These are phyloP conservation scores for Fomes fomentarius DNA, from an alignment of 1,284 basidiomycete species.

Conservation along the genomic window DNA sequence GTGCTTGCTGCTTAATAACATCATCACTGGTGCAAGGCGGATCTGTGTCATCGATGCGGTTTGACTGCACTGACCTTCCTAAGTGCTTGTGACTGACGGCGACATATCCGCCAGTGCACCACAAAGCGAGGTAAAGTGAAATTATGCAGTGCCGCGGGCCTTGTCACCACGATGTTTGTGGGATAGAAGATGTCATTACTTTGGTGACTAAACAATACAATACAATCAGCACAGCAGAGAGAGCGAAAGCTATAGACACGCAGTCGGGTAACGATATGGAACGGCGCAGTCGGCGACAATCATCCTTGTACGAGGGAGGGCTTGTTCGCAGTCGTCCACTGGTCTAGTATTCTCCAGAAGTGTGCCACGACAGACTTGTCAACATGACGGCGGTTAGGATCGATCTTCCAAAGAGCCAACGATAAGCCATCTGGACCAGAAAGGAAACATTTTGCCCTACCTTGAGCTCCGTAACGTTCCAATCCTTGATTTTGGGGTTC, in stretches of 20 bases:
- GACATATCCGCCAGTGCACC: background rate
- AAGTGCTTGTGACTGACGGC: background rate
- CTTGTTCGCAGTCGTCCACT: conserved; percentile 82
- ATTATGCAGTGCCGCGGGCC: background rate
- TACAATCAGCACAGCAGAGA: conserved; percentile 9
- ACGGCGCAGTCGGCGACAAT: no score
- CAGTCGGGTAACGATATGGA: no score
- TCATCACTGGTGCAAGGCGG: conserved; percentile 18
- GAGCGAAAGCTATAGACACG: conserved; percentile 6
- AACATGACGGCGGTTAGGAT: conserved; percentile 88
- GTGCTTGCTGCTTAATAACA: conserved; percentile 22
- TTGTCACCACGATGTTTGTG: background rate
- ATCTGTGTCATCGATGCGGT: conserved; percentile 21
- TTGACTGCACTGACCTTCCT: conserved; percentile 2
- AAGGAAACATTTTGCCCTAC: conserved; percentile 42
- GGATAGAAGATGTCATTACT: conserved; percentile 3
- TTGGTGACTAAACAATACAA: conserved; percentile 5
- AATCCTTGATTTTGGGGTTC: conserved; percentile 88
- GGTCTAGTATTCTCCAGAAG: conserved; percentile 92
- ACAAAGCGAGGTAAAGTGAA: background rate
- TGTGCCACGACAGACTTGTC: conserved; percentile 94
- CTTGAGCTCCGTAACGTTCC: conserved; percentile 96
- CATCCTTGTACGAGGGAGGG: conserved; percentile 62
- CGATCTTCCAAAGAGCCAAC: conserved; percentile 60
- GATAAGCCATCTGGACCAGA: background rate